Evolutionary conservation across 2,329 filamentous ascomycete genomes (phyloP), one percentile per base, ranked within the genome.

Genomic region (Colletotrichum zoysiae): DNA sequence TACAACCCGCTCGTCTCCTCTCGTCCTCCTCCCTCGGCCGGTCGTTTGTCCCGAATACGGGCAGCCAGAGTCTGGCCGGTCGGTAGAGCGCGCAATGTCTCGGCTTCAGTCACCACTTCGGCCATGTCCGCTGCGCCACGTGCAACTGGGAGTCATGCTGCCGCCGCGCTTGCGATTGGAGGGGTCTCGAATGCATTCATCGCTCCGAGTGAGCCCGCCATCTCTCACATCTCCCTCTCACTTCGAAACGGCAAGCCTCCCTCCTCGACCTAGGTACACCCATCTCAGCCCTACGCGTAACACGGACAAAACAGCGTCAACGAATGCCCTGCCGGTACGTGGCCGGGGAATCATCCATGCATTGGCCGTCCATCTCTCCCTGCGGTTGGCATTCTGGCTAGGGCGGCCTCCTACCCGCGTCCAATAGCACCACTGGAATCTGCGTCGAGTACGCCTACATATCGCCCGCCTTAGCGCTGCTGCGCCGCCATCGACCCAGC

Each of bases 271-370:
- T n/a, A 35, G 35, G 35, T 35, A 11, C 44, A 20, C 9, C 12
- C 70, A 73, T 66, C 61, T 71, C 70, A 73, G 70, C 70, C 70
- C 70, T 73, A 73, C 53, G 50, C 30, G 30, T 30, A 30, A 57
- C 14, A 8, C 46, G 56, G 60, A 58, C 20, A 58, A 44, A 55
- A 33, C 26, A 23, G 35, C 40, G 51, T 33, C 44, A 26, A 23
- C 23, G n/a, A 58, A 26, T 16, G 48, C 30, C 35, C 40, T 42
- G 4, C 12, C 35, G 35, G 35, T 58, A 50, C 38, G 60, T 56
- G 51, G 65, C 23, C 23, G 53, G 55, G 46, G 16, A 62, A 42
- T 16, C 33, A 51, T 23, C 42, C 30, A 40, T 30, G 40, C 38
- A 16, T 26, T n/a, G 8, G 46, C 46, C 46, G 40, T 38, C 64